Evolutionary conservation across 2,329 filamentous ascomycete genomes (phyloP).

Genomic region (Zarea fungicola): DNA sequence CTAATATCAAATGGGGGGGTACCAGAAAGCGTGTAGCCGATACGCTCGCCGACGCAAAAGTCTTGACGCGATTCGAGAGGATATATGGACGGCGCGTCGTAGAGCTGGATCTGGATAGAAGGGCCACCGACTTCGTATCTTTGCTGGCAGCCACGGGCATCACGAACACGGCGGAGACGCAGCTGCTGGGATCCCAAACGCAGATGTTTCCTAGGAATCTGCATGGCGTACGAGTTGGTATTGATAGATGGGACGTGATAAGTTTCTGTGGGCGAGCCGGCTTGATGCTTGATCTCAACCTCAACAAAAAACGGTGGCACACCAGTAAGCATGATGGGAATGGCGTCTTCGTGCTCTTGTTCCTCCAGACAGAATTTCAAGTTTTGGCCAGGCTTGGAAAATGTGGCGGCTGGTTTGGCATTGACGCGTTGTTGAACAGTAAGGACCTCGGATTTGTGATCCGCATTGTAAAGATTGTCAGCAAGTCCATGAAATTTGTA

Average conservation of each 20-base stretch:
- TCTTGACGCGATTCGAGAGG: slow-evolving; percentile 78
- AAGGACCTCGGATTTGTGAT: slow-evolving; percentile 61
- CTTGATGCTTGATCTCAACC: slow-evolving; percentile 88
- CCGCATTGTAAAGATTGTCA: slow-evolving; percentile 79
- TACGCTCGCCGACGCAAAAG: slow-evolving; percentile 92
- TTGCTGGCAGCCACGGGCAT: slow-evolving; percentile 79
- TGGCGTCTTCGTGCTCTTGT: slow-evolving; percentile 73
- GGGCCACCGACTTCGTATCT: slow-evolving; percentile 66
- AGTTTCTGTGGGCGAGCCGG: slow-evolving; percentile 71
- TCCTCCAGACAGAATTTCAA: slow-evolving; percentile 95
- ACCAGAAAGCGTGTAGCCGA: slow-evolving; percentile 87
- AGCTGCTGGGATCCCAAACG: slow-evolving; percentile 86
- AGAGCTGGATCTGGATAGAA: slow-evolving; percentile 84
- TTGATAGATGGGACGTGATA: slow-evolving; percentile 77
- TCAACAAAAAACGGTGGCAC: slow-evolving; percentile 85
- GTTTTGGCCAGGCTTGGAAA: slow-evolving; percentile 80
- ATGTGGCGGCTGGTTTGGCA: slow-evolving; percentile 73
- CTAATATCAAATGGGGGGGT: slow-evolving; percentile 88
- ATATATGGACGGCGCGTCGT: slow-evolving; percentile 86
- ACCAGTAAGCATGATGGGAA: slow-evolving; percentile 80
- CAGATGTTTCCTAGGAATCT: slow-evolving; percentile 77
- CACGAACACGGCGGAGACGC: slow-evolving; percentile 82
- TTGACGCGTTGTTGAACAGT: slow-evolving; percentile 79
- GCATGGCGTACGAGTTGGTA: slow-evolving; percentile 68
- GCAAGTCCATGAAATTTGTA: slow-evolving; percentile 81